phyloP scores from a whole-genome alignment of 2,329 filamentous ascomycete species.

The Cladosporium sphaerospermum region DNA sequence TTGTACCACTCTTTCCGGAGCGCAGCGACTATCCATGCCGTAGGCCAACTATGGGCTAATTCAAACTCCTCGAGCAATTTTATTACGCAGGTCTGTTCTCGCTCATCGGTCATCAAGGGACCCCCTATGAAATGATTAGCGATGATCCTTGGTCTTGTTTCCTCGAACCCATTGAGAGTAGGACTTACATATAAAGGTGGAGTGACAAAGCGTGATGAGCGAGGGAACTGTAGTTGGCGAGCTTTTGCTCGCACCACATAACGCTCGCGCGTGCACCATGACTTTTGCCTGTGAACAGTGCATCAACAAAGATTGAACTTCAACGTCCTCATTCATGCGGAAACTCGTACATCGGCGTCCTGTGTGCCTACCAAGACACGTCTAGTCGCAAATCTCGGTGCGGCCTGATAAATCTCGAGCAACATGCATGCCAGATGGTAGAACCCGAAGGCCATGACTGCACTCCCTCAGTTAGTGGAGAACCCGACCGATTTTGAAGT shows the following conservation, averaged over 20 bases:
- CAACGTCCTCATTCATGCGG: background rate
- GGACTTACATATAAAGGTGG: slow-evolving; percentile 5
- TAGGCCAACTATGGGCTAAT: slow-evolving; percentile 1
- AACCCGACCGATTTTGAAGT: background rate
- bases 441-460: slow-evolving; percentile 14
- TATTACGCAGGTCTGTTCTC: slow-evolving; percentile 3
- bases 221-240: slow-evolving; percentile 1
- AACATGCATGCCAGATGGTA: slow-evolving; percentile 13
- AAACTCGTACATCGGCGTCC: slow-evolving; percentile 3
- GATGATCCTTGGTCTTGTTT: background rate
- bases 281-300: slow-evolving; percentile 3
- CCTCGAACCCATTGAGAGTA: background rate
- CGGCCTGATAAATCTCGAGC: slow-evolving; percentile 7
- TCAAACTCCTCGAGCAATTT: slow-evolving; percentile 4
- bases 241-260: slow-evolving; percentile 4
- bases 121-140: slow-evolving; percentile 1
- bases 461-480: background rate
- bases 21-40: slow-evolving; percentile 2
- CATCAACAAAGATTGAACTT: background rate
- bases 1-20: slow-evolving; percentile 2
- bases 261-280: slow-evolving; percentile 2
- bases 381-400: slow-evolving; percentile 4
- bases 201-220: slow-evolving; percentile 4
- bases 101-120: slow-evolving; percentile 2
- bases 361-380: background rate